Conservation (phyloP, 495 filamentous ascomycete species). For the Penicillium simplicissimum region DNA sequence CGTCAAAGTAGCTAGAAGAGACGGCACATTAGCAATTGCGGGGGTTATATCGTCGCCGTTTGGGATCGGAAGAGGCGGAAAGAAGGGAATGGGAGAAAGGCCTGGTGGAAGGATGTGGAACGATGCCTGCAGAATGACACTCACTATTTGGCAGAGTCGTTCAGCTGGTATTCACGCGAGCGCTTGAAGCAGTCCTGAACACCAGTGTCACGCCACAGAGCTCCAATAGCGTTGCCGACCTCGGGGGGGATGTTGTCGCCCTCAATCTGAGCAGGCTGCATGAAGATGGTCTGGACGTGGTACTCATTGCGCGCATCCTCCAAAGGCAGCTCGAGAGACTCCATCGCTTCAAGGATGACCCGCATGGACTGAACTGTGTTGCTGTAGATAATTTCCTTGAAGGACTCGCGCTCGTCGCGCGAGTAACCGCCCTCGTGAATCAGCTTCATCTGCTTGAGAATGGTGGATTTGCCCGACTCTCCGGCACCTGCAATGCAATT, state of each 20-base stretch:
- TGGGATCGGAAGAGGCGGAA: neutral
- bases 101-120: no score
- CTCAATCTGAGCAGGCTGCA: conserved; percentile 93
- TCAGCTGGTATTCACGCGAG: conserved; percentile 94
- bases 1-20: conserved; percentile 84
- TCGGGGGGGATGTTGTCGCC: conserved; percentile 93
- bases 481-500: conserved; percentile 71
- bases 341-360: conserved; percentile 95
- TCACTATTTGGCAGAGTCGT: conserved; percentile 98
- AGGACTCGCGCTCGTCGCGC: conserved; percentile 57
- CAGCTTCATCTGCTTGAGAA: conserved; percentile 96
- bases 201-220: conserved; percentile 90
- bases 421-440: conserved; percentile 60
- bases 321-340: conserved; percentile 84
- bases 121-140: conserved; percentile 31
- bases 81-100: neutral
- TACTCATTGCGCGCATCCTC: conserved; percentile 88
- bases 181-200: conserved; percentile 95
- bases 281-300: conserved; percentile 93
- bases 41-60: neutral
- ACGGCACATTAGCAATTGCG: conserved; percentile 12
- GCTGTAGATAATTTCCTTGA: conserved; percentile 98
- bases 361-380: conserved; percentile 97
- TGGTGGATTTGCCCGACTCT: conserved; percentile 99
- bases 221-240: conserved; percentile 90